phyloP scores from a whole-genome alignment of 2,329 filamentous ascomycete genomes.

The Ophiostoma pallidulum region DNA sequence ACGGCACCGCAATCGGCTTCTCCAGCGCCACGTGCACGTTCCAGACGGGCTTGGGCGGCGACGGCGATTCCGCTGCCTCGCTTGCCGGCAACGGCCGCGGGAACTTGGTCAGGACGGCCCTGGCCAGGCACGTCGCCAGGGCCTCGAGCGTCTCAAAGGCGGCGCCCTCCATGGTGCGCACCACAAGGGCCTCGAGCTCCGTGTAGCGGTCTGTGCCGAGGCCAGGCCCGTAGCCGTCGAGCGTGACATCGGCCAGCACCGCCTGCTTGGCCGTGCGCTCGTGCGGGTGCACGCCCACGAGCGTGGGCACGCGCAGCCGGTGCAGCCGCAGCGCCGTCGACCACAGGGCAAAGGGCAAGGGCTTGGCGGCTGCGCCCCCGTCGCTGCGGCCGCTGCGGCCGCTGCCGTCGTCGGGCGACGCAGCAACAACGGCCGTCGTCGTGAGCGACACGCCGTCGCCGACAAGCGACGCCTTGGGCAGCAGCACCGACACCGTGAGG shows the following conservation, averaged over 20 bases:
- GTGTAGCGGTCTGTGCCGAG: constrained; percentile 47
- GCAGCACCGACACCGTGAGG: constrained; percentile 42
- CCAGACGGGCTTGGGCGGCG: constrained; percentile 29
- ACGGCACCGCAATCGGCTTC: constrained; percentile 64
- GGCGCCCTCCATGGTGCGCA: constrained; percentile 48
- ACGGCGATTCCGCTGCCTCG: not conserved
- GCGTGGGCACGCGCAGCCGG: constrained; percentile 51
- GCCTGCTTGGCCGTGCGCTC: constrained; percentile 41
- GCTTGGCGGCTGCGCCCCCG: not conserved
- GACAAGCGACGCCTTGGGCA: constrained; percentile 55
- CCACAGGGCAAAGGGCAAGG: not conserved
- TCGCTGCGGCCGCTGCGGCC: not conserved
- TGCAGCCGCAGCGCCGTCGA: constrained; percentile 37
- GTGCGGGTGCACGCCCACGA: constrained; percentile 65
- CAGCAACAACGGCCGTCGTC: constrained; percentile 17
- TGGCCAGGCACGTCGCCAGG: constrained; percentile 40
- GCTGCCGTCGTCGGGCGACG: not conserved
- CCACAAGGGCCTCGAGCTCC: constrained; percentile 48
- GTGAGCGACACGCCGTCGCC: constrained; percentile 16
- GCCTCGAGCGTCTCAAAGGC: constrained; percentile 56
- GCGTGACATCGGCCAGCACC: constrained; percentile 23
- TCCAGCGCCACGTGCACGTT: constrained; percentile 53
- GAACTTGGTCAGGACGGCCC: constrained; percentile 37
- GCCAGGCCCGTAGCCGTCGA: constrained; percentile 41
- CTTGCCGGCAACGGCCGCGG: constrained; percentile 20